Evolutionary conservation across 306 rosid genomes (phyloP).

Genomic region (Adenanthera pavonina): DNA sequence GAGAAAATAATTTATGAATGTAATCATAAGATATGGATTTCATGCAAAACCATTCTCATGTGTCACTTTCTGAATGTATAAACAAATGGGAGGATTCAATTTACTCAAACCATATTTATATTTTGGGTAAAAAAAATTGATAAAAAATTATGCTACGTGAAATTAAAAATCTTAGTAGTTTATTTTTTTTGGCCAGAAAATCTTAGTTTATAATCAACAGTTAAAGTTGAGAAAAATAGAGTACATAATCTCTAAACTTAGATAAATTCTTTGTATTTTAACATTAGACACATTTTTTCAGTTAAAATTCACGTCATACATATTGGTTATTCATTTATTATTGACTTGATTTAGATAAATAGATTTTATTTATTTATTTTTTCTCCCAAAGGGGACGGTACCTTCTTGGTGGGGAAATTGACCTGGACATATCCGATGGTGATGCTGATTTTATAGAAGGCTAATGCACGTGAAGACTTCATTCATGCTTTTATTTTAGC

Average conservation of each 20-base stretch:
- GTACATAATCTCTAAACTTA: not conserved
- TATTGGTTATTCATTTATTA: not conserved
- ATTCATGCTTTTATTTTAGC: not conserved
- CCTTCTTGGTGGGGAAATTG: not conserved
- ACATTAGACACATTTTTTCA: not conserved
- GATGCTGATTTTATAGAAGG: not conserved
- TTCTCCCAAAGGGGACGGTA: not conserved
- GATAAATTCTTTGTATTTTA: not conserved
- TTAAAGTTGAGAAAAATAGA: not conserved
- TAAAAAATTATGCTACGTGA: too few relatives aligned
- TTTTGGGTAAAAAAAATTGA: too few relatives aligned
- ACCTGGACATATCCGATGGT: not conserved
- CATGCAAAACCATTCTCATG: too few relatives aligned
- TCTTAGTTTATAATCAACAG: not conserved
- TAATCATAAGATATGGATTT: too few relatives aligned
- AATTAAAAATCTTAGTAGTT: too few relatives aligned
- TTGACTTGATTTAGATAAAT: not conserved
- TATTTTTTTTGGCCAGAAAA: too few relatives aligned
- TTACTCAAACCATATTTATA: too few relatives aligned
- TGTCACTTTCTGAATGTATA: too few relatives aligned
- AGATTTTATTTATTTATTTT: not conserved
- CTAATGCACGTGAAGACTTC: not conserved
- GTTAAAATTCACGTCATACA: not conserved
- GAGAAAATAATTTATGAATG: too few relatives aligned
- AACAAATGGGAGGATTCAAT: too few relatives aligned